Conservation (phyloP, 176 grass and related monocot species). For the Oryza australiensis region DNA sequence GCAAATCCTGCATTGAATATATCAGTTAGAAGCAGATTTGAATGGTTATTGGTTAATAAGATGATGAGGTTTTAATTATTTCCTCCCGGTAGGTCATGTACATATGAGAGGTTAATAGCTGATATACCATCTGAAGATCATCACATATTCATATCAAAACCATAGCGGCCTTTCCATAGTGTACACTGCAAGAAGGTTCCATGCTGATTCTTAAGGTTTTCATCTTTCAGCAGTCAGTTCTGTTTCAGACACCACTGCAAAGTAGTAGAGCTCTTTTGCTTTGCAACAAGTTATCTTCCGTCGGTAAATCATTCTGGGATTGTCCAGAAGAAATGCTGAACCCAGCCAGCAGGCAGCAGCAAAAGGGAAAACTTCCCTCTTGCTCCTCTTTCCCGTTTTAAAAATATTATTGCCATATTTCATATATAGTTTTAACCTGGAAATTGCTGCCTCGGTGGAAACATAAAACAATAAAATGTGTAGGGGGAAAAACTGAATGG, state of each 20-base stretch:
- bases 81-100: constrained; percentile 2
- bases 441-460: neutral
- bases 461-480: neutral
- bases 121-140: constrained; percentile 22
- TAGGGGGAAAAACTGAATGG: neutral
- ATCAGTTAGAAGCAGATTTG: neutral
- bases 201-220: neutral
- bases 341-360: neutral
- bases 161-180: neutral
- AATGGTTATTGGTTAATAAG: neutral
- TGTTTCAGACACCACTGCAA: neutral
- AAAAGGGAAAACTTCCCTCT: neutral
- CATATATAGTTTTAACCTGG: neutral
- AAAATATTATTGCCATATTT: neutral
- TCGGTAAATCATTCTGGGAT: neutral
- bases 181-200: neutral
- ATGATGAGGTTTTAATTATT: neutral
- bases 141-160: neutral
- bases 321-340: constrained; percentile 14
- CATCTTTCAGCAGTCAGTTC: neutral
- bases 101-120: constrained; percentile 28
- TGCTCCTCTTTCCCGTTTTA: neutral
- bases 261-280: neutral
- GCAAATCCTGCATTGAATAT: constrained; percentile 10
- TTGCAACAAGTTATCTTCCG: neutral